These are phyloP conservation scores for Kwoniella mangroviensis DNA, from an alignment of 768 basidiomycete species.

Conservation along the genomic window DNA sequence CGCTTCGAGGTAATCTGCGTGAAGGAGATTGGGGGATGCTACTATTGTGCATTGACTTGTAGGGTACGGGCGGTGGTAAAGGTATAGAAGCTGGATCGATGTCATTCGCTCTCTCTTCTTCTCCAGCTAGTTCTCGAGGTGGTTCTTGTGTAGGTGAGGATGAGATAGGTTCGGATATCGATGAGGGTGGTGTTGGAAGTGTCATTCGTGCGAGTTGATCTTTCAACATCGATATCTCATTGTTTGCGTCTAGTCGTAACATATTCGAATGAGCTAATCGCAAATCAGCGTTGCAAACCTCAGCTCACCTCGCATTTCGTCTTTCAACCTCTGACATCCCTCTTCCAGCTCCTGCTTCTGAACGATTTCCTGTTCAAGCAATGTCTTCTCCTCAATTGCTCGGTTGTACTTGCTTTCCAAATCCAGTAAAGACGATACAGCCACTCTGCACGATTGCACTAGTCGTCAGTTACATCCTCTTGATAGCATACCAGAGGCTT, in stretches of 20 bases:
- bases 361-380: conserved; percentile 92
- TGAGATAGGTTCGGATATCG: conserved; percentile 27
- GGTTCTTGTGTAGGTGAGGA: conserved; percentile 40
- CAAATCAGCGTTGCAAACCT: too few relatives aligned
- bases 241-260: conserved; percentile 86
- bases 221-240: conserved; percentile 79
- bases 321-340: conserved; percentile 84
- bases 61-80: conserved; percentile 9
- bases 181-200: conserved; percentile 43
- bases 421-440: conserved; percentile 58
- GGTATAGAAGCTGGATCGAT: conserved; percentile 22
- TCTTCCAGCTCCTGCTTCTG: conserved; percentile 90
- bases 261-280: too few relatives aligned
- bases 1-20: conserved; percentile 26
- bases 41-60: conserved; percentile 9
- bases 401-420: conserved; percentile 86
- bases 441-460: conserved; percentile 40
- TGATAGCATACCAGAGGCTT: background rate
- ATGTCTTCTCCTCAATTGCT: conserved; percentile 92
- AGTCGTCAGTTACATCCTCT: conserved; percentile 63
- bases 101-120: conserved; percentile 18
- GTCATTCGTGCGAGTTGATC: conserved; percentile 65
- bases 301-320: conserved; percentile 84
- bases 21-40: conserved; percentile 28
- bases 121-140: conserved; percentile 23